A percentile compares a stretch with the other conserved stretches of the same genome.
Conservation (phyloP, 2,329 filamentous ascomycete species). For the Diaporthe amygdali region DNA sequence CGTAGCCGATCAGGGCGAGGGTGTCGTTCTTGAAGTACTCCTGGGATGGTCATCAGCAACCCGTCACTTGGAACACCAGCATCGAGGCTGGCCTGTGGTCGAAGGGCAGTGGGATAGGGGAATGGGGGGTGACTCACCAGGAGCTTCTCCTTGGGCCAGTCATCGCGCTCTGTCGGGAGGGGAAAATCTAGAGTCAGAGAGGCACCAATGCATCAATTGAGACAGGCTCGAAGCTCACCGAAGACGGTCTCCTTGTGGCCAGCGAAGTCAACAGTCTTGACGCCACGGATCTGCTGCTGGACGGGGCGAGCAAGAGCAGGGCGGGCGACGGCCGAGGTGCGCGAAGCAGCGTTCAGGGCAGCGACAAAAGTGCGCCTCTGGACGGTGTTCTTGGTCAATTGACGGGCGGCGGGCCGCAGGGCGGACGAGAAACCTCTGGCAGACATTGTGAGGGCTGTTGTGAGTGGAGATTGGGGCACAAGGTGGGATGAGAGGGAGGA, state of each 20-base stretch:
- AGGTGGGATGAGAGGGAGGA: conserved; percentile 34
- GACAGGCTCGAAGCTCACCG: conserved; percentile 58
- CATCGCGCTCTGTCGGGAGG: conserved; percentile 77
- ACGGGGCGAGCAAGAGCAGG: conserved; percentile 53
- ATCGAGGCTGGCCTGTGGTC: background rate
- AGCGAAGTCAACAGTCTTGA: conserved; percentile 99
- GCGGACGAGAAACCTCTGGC: conserved; percentile 76
- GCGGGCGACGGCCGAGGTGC: conserved; percentile 53
- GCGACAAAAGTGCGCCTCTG: conserved; percentile 69
- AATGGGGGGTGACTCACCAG: conserved; percentile 67
- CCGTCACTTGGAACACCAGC: conserved; percentile 28
- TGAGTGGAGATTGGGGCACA: conserved; percentile 37
- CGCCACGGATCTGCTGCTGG: conserved; percentile 75
- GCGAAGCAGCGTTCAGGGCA: conserved; percentile 57
- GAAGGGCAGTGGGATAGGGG: background rate
- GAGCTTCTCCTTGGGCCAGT: conserved; percentile 99
- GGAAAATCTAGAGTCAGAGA: conserved; percentile 1
- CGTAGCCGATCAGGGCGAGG: conserved; percentile 98
- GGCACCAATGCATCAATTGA: conserved; percentile 22
- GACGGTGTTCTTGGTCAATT: conserved; percentile 64
- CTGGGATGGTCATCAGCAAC: conserved; percentile 47
- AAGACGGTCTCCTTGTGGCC: conserved; percentile 94
- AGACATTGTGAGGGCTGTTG: conserved; percentile 67
- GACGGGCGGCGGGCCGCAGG: conserved; percentile 68
- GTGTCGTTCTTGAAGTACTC: conserved; percentile 99